These are phyloP conservation scores for Monosporascus sp. DNA, from an alignment of 2,329 filamentous ascomycete genomes.

Conservation along the genomic window DNA sequence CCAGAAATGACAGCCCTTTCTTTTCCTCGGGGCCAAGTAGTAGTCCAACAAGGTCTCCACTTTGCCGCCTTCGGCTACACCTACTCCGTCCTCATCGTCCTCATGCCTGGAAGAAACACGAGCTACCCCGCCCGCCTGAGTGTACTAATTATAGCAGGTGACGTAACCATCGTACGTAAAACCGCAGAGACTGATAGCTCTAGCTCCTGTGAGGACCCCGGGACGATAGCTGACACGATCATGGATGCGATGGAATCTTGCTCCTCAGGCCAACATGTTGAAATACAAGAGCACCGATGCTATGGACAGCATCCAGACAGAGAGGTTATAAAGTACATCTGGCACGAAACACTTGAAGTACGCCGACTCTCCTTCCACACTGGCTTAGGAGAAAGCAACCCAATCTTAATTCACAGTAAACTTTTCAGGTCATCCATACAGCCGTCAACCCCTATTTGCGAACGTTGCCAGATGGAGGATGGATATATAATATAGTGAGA, in stretches of 20 bases:
- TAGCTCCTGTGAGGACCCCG: slow-evolving; percentile 39
- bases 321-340: slow-evolving; percentile 30
- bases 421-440: slow-evolving; percentile 18
- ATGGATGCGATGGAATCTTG: slow-evolving; percentile 52
- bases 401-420: slow-evolving; percentile 24
- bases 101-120: slow-evolving; percentile 14
- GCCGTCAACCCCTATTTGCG: slow-evolving; percentile 52
- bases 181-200: slow-evolving; percentile 44
- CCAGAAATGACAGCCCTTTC: no score
- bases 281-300: slow-evolving; percentile 47
- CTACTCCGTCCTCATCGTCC: slow-evolving; percentile 17
- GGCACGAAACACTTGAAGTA: slow-evolving; percentile 28
- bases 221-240: slow-evolving; percentile 42
- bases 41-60: background rate
- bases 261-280: slow-evolving; percentile 49
- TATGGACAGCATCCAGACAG: slow-evolving; percentile 41
- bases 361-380: slow-evolving; percentile 32
- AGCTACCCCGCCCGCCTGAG: no score
- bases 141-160: slow-evolving; percentile 35
- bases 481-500: slow-evolving; percentile 46
- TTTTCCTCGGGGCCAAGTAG: no score
- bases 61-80: slow-evolving; percentile 8
- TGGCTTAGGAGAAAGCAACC: slow-evolving; percentile 31
- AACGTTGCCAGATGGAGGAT: slow-evolving; percentile 51
- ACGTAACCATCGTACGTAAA: slow-evolving; percentile 47